Evolutionary conservation across 2,329 filamentous ascomycete genomes (phyloP), one percentile per base, ranked within the genome.

Genomic region (Verticillium longisporum): DNA sequence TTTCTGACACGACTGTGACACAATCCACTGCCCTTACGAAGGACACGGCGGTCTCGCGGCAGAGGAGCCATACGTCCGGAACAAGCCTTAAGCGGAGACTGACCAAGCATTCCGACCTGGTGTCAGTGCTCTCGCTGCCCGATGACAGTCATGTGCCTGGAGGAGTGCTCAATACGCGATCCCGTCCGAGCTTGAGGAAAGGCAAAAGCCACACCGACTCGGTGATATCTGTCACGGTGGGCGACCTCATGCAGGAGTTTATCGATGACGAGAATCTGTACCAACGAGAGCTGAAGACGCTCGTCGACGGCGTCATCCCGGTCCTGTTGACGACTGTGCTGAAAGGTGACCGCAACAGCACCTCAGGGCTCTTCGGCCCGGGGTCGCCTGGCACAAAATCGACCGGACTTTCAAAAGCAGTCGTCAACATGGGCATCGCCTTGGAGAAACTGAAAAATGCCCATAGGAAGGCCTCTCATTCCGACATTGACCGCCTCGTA

Each of bases 261-360:
- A 80, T 85, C 11, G 84, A 89, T 5, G 95, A 98, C 67, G 95
- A 99, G 74, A 79, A 84, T 55, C 89, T 95, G 66, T 99, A 98
- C 71, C 88, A 89, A 75, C 85, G 93, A 60, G 95, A 99, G 74
- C 82, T 99, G 36, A 92, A 92, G 70, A 97, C 95, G 0, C 77
- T 99, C 36, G 93, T 98, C 7, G 93, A 97, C 68, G 95, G 95
- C 61, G 94, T 99, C 26, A 91, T 99, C 61, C 95, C 95, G 0
- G 94, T 98, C 2, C 82, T 99, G 1, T 78, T 99, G 58, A 91
- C 88, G 10, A 91, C 92, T 66, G 90, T 96, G 7, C 83, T 97
- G 14, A 89, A 90, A 63, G 86, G 86, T 1, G 84, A 87, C 64
- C 83, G 84, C 6, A 83, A 83, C 14, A 80, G 86, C 56, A 83